Conservation (phyloP, 2,329 filamentous ascomycete species). For the Diaporthe capsici region DNA sequence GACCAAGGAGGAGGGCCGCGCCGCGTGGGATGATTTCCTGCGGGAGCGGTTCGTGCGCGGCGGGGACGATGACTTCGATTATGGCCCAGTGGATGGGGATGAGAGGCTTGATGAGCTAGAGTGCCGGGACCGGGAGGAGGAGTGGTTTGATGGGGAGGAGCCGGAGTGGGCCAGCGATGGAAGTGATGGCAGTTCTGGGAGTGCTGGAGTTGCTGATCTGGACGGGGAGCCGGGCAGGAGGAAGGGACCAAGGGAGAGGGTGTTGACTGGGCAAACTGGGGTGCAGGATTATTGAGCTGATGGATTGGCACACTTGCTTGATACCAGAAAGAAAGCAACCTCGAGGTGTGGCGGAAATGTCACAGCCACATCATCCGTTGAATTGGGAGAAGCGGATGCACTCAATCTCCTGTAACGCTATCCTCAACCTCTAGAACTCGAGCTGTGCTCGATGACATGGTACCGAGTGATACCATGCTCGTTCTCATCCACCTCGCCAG, state of each 20-base stretch:
- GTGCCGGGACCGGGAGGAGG: slow-evolving; percentile 76
- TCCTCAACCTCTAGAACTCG: neutral
- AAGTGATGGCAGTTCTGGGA: slow-evolving; percentile 37
- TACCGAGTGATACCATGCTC: neutral
- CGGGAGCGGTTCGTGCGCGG: slow-evolving; percentile 81
- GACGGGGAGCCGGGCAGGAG: slow-evolving; percentile 44
- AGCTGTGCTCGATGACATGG: neutral
- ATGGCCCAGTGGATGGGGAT: slow-evolving; percentile 77
- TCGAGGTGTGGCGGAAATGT: too few relatives aligned
- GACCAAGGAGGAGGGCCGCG: slow-evolving; percentile 75
- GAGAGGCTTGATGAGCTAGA: slow-evolving; percentile 77
- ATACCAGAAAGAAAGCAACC: neutral
- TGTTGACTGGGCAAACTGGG: slow-evolving; percentile 73
- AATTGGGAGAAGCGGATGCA: neutral
- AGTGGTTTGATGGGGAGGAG: slow-evolving; percentile 86
- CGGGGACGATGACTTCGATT: slow-evolving; percentile 84
- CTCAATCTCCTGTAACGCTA: neutral
- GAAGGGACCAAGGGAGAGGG: slow-evolving; percentile 43
- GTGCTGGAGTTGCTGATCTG: slow-evolving; percentile 47
- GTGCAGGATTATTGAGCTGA: slow-evolving; percentile 77
- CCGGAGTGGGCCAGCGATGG: slow-evolving; percentile 72
- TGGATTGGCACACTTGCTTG: neutral
- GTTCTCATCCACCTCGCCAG: too few relatives aligned
- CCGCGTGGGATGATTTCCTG: slow-evolving; percentile 81
- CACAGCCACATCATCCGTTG: neutral